Base-by-base conservation (phyloP, 148 eudicot genomes). In the Diospyros kaki region DNA sequence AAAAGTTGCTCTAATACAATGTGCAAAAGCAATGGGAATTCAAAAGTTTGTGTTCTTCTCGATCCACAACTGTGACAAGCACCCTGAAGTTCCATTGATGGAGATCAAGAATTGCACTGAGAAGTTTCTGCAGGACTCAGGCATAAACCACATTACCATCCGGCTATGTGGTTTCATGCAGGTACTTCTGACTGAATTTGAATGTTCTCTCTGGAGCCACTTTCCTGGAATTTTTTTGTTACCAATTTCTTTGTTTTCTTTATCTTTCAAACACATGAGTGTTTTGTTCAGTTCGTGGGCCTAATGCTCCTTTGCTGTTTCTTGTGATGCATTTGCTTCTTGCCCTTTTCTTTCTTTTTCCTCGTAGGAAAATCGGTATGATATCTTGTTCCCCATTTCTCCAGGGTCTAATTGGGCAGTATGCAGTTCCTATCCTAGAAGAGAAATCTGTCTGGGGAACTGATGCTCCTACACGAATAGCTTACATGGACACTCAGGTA, bases 381-480 rank as follows among this genome's bases (percentile, higher is more conserved):
- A 67, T 65, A 62, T 69, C 39, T 69, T 72, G 67, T 72, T 78
- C 9, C 46, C 53, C 17, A 12, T 58, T 59, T 48, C 4, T 66
- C 17, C 83, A 95, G 99, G 99, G 97, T 45, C 87, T 95, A 68
- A 95, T 95, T 66, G 99, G 99, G 80, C 99, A 95, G 83, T 95
- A 95, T 86, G 99, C 99, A 42, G 99, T 95, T 64, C 97, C 99
- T 55, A 95, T 95, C 77, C 76, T 95, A 78, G 97, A 95, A 91
- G 97, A 93, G 81, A 92, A 95, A 80, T 92, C 99, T 79, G 99
- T 95, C 66, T 95, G 99, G 99, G 99, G 99, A 68, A 95, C 99
- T 65, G 99, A 95, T 92, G 99, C 99, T 66, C 99, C 99, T 3
- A 95, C 99, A 64, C 79, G 99, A 82, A 90, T 95, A 76, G 99